Conservation (phyloP, 345 rosid genomes). For the Sisymbrium irio region DNA sequence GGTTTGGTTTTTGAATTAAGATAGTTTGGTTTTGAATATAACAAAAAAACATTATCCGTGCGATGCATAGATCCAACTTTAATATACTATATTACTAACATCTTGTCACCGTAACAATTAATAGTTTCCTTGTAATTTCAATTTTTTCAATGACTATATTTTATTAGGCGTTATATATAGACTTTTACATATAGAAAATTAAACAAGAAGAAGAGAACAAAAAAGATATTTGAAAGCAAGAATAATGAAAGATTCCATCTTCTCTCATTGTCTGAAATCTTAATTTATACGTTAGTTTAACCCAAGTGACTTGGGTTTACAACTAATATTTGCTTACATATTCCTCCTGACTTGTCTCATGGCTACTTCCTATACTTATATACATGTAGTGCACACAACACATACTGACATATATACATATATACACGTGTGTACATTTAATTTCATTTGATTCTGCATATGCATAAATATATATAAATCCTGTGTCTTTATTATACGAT, state of each 20-base stretch:
- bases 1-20: no score
- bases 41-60: no score
- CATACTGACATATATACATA: neutral
- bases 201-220: constrained; percentile 20
- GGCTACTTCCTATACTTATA: neutral
- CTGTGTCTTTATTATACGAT: constrained; percentile 10
- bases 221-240: constrained; percentile 16
- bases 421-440: constrained; percentile 4
- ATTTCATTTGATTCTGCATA: constrained; percentile 13
- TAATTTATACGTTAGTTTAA: constrained; percentile 14
- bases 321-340: constrained; percentile 31
- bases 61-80: no score
- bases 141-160: constrained; percentile 5
- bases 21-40: no score
- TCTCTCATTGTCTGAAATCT: neutral
- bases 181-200: neutral
- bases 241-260: constrained; percentile 28
- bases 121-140: neutral
- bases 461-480: neutral
- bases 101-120: constrained; percentile 3
- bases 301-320: constrained; percentile 25
- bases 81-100: neutral
- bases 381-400: neutral
- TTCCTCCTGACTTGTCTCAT: constrained; percentile 9
- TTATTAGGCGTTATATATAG: neutral